These are phyloP conservation scores for Teratosphaeria pseudoeucalypti DNA, from an alignment of 2,329 filamentous ascomycete genomes.

Conservation along the genomic window DNA sequence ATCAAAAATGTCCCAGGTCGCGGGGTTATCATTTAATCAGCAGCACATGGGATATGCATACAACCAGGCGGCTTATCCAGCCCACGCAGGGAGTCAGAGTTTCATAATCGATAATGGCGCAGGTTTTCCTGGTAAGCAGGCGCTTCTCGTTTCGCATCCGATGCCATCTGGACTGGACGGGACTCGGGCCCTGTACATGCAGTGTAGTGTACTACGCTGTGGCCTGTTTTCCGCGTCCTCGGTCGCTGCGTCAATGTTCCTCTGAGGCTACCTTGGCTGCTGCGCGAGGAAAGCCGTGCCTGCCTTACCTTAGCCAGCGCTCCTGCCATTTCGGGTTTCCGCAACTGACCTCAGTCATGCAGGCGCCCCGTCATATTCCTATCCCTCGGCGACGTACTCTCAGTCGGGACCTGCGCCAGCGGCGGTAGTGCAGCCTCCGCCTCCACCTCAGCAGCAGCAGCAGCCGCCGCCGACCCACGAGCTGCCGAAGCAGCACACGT, in stretches of 20 bases:
- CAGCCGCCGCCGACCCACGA: not conserved
- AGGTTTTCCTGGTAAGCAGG: not conserved
- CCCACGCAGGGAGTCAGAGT: not conserved
- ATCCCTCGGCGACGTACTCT: conserved; percentile 28
- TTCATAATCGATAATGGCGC: not conserved
- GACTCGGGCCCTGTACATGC: not conserved
- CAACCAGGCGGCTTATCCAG: not conserved
- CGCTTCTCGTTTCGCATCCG: not conserved
- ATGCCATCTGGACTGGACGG: not conserved
- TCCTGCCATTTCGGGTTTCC: not conserved
- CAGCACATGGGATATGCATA: not conserved
- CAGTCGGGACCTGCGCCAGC: conserved; percentile 25
- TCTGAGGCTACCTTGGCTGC: not conserved
- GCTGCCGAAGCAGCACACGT: not conserved
- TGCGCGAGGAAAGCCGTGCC: not conserved
- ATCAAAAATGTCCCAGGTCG: not conserved
- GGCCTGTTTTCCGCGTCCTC: not conserved
- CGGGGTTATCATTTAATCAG: not conserved
- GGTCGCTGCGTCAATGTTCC: not conserved
- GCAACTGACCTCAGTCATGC: conserved; percentile 2
- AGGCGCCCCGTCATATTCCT: conserved; percentile 16
- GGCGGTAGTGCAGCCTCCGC: conserved; percentile 10
- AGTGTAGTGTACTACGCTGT: too few species aligned
- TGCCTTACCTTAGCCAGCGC: not conserved
- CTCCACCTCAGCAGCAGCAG: conserved; percentile 10